A percentile compares a stretch with the other conserved stretches of the same genome.
Conservation (phyloP, 2,329 filamentous ascomycete species). For the Arthrobotrys entomopaga region DNA sequence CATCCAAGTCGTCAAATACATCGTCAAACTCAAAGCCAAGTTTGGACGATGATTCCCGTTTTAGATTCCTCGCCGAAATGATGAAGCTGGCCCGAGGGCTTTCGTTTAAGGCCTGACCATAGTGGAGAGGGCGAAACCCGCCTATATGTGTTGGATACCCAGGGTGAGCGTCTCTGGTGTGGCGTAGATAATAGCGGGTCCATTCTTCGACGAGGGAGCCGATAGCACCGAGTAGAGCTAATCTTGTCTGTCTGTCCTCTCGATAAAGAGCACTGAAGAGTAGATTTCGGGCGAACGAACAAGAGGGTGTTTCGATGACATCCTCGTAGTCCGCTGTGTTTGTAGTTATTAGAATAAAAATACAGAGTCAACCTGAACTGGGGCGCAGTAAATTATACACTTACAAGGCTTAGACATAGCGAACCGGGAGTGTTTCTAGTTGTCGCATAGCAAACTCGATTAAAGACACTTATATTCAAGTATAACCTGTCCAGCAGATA, state of each 20-base stretch:
- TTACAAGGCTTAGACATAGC: slow-evolving; percentile 50
- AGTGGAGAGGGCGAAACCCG: slow-evolving; percentile 43
- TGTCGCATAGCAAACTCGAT: slow-evolving; percentile 35
- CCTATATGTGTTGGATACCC: slow-evolving; percentile 26
- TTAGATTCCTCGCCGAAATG: slow-evolving; percentile 19
- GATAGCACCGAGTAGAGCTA: slow-evolving; percentile 40
- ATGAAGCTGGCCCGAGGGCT: slow-evolving; percentile 49
- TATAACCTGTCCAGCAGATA: slow-evolving; percentile 50
- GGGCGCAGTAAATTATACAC: neutral
- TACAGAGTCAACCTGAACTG: neutral
- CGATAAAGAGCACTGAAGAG: slow-evolving; percentile 40
- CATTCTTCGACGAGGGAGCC: slow-evolving; percentile 50
- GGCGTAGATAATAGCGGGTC: slow-evolving; percentile 53
- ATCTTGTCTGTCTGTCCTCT: slow-evolving; percentile 45
- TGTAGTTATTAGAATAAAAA: neutral
- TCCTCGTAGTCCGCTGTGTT: slow-evolving; percentile 48
- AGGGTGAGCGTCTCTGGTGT: slow-evolving; percentile 34
- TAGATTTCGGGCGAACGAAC: slow-evolving; percentile 44
- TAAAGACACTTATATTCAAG: neutral
- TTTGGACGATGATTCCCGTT: slow-evolving; percentile 45
- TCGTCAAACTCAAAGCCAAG: slow-evolving; percentile 52
- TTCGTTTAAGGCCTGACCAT: slow-evolving; percentile 29
- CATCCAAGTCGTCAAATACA: slow-evolving; percentile 52
- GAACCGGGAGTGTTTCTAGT: slow-evolving; percentile 21
- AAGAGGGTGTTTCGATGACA: slow-evolving; percentile 50